A percentile compares a stretch with the other conserved stretches of the same genome.
Conservation (phyloP, 1,284 basidiomycete species). For the Marasmius oreades region DNA sequence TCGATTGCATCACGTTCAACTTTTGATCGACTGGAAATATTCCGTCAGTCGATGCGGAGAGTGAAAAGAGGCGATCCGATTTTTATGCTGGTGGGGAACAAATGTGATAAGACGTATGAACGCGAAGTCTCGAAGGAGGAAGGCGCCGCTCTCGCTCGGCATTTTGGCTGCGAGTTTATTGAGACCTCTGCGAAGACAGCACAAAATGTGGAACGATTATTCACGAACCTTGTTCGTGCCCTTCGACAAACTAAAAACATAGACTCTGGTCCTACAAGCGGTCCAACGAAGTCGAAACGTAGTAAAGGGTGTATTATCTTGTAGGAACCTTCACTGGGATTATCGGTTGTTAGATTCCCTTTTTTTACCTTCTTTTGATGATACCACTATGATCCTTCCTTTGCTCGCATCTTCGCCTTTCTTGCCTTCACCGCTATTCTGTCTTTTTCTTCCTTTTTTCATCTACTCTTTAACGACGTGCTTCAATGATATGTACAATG, state of each 20-base stretch:
- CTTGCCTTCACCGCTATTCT: constrained; percentile 30
- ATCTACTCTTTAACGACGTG: constrained; percentile 16
- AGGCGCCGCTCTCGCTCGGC: constrained; percentile 79
- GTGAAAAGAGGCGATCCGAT: constrained; percentile 88
- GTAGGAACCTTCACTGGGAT: constrained; percentile 65
- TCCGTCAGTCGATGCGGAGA: constrained; percentile 91
- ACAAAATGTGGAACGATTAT: constrained; percentile 92
- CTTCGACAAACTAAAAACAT: constrained; percentile 68
- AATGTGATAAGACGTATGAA: constrained; percentile 83
- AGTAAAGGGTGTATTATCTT: constrained; percentile 70
- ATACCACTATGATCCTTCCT: constrained; percentile 59
- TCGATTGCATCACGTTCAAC: constrained; percentile 94
- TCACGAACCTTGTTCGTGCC: constrained; percentile 86
- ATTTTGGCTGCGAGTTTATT: constrained; percentile 92
- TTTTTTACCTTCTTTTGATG: constrained; percentile 60
- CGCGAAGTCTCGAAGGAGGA: constrained; percentile 89
- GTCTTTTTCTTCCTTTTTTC: constrained; percentile 13
- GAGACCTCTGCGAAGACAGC: constrained; percentile 97
- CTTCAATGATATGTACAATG: constrained; percentile 5
- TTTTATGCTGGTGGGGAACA: constrained; percentile 91
- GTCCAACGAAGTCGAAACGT: constrained; percentile 31
- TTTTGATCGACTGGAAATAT: constrained; percentile 92
- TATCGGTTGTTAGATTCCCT: constrained; percentile 59
- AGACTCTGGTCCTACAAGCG: constrained; percentile 34
- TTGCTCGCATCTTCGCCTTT: constrained; percentile 32